Conservation (phyloP, 257 asterid species). For the Salvia splendens region DNA sequence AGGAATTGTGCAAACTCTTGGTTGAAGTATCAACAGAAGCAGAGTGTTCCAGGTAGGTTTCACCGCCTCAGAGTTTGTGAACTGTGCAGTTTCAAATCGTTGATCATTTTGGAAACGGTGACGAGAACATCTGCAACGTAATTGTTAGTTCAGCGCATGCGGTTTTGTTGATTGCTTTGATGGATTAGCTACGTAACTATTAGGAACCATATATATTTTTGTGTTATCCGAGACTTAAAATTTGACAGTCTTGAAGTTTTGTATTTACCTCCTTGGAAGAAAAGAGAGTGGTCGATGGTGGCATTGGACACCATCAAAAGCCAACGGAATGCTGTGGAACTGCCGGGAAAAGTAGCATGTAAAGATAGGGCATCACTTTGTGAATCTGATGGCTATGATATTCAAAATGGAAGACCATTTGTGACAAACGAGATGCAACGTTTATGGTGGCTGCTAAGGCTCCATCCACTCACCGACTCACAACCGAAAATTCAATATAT, state of each 20-base stretch:
- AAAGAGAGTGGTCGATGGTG: conserved; percentile 25
- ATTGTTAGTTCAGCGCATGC: neutral
- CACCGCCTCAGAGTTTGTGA: neutral
- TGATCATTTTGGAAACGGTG: conserved; percentile 3
- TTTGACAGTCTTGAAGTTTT: neutral
- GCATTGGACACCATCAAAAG: conserved; percentile 22
- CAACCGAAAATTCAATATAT: neutral
- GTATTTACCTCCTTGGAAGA: conserved; percentile 39
- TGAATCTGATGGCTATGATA: conserved; percentile 36
- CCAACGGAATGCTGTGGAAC: conserved; percentile 27
- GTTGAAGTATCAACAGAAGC: conserved; percentile 59
- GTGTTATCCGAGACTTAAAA: neutral
- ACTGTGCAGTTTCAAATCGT: conserved; percentile 3
- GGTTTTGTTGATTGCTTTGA: no score
- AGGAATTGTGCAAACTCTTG: conserved; percentile 56
- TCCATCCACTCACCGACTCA: conserved; percentile 29
- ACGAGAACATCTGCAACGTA: neutral
- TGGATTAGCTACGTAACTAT: no score
- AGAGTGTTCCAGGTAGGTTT: conserved; percentile 44
- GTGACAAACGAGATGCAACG: conserved; percentile 48
- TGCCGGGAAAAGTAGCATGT: conserved; percentile 26
- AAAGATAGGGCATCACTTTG: conserved; percentile 26
- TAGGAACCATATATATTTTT: no score
- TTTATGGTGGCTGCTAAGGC: conserved; percentile 29
- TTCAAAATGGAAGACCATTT: conserved; percentile 47